These are phyloP conservation scores for Rhodotorula diobovata DNA, from an alignment of 768 basidiomycete species.

Conservation along the genomic window DNA sequence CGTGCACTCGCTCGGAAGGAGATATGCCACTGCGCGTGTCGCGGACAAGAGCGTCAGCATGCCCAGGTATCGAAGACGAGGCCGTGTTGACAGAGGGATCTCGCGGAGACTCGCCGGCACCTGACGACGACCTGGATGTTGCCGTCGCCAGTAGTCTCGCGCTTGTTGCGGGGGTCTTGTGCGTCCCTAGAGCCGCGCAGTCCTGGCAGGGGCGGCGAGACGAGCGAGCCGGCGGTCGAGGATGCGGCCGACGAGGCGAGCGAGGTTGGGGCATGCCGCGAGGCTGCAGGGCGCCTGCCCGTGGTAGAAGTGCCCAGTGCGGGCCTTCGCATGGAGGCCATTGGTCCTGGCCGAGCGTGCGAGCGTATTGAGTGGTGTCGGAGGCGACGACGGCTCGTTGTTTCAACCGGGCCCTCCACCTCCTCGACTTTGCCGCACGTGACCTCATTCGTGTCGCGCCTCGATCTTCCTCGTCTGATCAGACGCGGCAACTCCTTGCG, in stretches of 20 bases:
- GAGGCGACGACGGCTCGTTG: too few species aligned
- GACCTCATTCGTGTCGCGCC: too few species aligned
- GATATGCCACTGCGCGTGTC: slow-evolving; percentile 27
- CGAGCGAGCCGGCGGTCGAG: neutral
- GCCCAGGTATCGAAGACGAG: neutral
- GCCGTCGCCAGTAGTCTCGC: slow-evolving; percentile 4
- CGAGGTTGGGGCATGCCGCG: neutral
- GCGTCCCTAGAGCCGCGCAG: neutral
- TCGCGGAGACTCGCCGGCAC: slow-evolving; percentile 55
- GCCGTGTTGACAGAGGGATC: neutral
- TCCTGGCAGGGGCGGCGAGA: neutral
- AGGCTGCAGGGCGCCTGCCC: neutral
- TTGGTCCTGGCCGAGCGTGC: neutral
- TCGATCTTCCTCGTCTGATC: too few species aligned
- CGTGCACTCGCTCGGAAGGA: slow-evolving; percentile 4
- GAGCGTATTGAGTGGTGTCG: too few species aligned
- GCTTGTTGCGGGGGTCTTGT: neutral
- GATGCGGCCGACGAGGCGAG: neutral
- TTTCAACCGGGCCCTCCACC: neutral
- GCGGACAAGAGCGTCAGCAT: neutral
- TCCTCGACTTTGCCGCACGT: too few species aligned
- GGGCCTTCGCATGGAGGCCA: neutral
- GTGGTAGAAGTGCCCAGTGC: neutral
- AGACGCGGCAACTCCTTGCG: too few species aligned
- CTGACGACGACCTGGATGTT: slow-evolving; percentile 93